A percentile compares a stretch with the other conserved stretches of the same genome.
These are phyloP conservation scores for Wickerhamiella occidentalis DNA, from an alignment of 805 yeast genomes.

Conservation along the genomic window DNA sequence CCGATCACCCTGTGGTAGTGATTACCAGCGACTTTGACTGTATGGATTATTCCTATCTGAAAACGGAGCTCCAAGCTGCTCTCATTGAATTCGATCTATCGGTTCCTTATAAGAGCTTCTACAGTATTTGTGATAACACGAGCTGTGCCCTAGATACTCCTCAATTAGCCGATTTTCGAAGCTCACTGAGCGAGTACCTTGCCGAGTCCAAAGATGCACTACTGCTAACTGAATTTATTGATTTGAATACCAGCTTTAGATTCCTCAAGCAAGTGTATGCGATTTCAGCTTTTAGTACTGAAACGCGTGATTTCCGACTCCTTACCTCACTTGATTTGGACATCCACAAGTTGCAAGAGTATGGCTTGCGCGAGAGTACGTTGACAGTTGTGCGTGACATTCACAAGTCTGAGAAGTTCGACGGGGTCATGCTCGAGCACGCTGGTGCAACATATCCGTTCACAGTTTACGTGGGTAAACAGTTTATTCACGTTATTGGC, in stretches of 20 bases:
- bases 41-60: not conserved
- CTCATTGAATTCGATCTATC: not conserved
- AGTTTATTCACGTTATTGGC: conserved; percentile 1
- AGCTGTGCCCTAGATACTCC: not conserved
- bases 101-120: not conserved
- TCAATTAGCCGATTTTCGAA: not conserved
- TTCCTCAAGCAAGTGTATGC: not conserved
- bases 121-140: not conserved
- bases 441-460: not conserved
- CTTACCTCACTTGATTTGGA: not conserved
- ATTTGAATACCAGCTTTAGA: not conserved
- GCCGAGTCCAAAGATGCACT: not conserved
- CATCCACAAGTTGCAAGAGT: not conserved
- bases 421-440: not conserved
- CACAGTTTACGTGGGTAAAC: conserved; percentile 7
- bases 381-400: not conserved
- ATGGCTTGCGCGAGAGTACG: not conserved
- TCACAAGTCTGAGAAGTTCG: not conserved
- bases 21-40: not conserved
- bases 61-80: not conserved
- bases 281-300: not conserved
- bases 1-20: not conserved
- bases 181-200: not conserved
- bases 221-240: not conserved
- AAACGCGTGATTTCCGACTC: not conserved